phyloP scores from a whole-genome alignment of 441 rosid genomes.

The Hura crepitans region DNA sequence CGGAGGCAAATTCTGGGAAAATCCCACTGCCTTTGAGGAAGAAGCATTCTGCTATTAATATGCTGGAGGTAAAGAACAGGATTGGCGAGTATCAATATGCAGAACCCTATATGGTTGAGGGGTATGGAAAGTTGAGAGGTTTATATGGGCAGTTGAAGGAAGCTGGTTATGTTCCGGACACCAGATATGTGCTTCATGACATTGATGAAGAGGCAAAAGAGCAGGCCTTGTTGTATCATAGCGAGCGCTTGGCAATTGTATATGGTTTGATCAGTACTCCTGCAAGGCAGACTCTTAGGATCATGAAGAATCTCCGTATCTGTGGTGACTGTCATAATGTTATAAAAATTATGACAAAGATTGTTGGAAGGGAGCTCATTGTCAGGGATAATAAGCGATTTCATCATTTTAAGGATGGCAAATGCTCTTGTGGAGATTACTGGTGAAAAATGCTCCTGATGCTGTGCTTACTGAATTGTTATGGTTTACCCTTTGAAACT shows the following conservation, averaged over 20 bases:
- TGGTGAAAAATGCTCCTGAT: constrained; percentile 34
- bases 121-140: constrained; percentile 35
- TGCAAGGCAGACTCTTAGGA: constrained; percentile 55
- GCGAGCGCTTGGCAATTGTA: constrained; percentile 61
- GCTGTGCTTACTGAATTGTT: not conserved
- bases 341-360: constrained; percentile 61
- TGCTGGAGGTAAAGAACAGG: constrained; percentile 53
- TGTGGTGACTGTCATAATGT: constrained; percentile 71
- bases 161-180: constrained; percentile 60
- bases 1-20: constrained; percentile 25
- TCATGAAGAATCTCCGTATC: constrained; percentile 61
- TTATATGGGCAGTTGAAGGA: constrained; percentile 51
- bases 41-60: constrained; percentile 40
- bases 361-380: constrained; percentile 65
- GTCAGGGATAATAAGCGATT: constrained; percentile 69
- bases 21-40: constrained; percentile 37
- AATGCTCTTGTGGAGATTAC: constrained; percentile 63
- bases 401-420: constrained; percentile 62
- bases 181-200: constrained; percentile 65
- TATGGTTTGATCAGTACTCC: constrained; percentile 67
- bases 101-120: constrained; percentile 41
- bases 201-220: constrained; percentile 67
- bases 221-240: constrained; percentile 59
- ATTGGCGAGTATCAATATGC: constrained; percentile 36
- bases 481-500: not conserved